Base-by-base conservation (phyloP, 768 basidiomycete species). In the Hericium coralloides region DNA sequence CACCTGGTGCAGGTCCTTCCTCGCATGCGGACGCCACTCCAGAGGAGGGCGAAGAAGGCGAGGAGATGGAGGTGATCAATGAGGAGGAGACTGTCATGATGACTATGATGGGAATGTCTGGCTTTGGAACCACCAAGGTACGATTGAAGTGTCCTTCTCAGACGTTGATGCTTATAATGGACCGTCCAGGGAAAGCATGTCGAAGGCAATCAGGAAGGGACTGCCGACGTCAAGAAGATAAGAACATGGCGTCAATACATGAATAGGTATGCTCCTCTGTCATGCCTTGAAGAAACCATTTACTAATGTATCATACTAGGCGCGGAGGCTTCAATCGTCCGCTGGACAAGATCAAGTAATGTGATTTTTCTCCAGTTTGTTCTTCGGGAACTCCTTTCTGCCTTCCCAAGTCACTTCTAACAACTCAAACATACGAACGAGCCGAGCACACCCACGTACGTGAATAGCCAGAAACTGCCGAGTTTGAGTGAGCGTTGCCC, bases 231-330 rank as follows among this genome's bases (percentile, higher is more conserved):
- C 63, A 93, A 89, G 78, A 93, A 92, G 73, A 81, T 81, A 56
- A 77, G 92, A 59, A 95, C 92, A 23, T 95, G 93, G 95, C 79
- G 93, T 61, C 95, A 98, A 71, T 99, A 99, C 70, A 99, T 99
- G 95, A 98, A 98, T 70, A 81, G 93, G 83, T 85, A 64, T 50
- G 78, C 57, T 23, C 54, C 59, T 20, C 23, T 25, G 60, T 39
- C 8, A 47, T 58, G 50, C 54, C 47, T 60, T 26, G 64, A 25
- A 61, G 56, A 56, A 57, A 10, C 49, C 55, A 55, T 61, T 51
- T 43, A 50, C 20, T 26, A 12, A 31, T 55, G 36, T 54, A 60
- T 37, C 6, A 38, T 55, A 20, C 20, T 18, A 87, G 89, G 53
- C 86, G 87, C 60, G 91, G 92, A 61, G 89, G 90, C 52, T 89